These are phyloP conservation scores for Globisporangium spinosum DNA, from an alignment of 352 stramenopile species.

Conservation along the genomic window DNA sequence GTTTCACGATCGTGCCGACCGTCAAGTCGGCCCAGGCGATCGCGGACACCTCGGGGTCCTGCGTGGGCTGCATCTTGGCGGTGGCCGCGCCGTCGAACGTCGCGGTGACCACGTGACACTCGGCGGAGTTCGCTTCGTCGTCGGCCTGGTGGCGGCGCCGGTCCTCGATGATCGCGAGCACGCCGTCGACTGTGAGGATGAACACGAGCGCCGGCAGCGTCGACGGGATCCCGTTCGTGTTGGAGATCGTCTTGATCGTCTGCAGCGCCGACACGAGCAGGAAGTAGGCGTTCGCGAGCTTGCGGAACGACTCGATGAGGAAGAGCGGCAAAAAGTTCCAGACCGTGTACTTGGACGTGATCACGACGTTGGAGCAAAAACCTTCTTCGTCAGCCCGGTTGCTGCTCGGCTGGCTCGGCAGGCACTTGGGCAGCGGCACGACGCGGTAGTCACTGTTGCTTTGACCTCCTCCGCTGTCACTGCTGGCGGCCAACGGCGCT, in stretches of 20 bases:
- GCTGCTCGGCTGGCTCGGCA: constrained; percentile 3
- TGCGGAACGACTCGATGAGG: constrained; percentile 80
- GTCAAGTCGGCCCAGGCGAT: constrained; percentile 74
- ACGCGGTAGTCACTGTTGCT: constrained; percentile 6
- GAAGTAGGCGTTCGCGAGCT: constrained; percentile 93
- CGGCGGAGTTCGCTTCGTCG: constrained; percentile 76
- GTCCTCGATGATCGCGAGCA: constrained; percentile 88
- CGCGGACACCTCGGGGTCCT: constrained; percentile 39
- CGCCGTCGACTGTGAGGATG: constrained; percentile 82
- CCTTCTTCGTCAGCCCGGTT: constrained; percentile 1
- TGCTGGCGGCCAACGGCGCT: background rate
- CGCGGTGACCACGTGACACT: constrained; percentile 47
- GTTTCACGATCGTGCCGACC: constrained; percentile 79
- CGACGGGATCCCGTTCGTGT: constrained; percentile 75
- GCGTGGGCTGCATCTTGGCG: constrained; percentile 23
- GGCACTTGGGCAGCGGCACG: constrained; percentile 1
- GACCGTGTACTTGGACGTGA: constrained; percentile 90
- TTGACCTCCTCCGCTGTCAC: background rate
- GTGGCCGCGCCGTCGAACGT: constrained; percentile 40
- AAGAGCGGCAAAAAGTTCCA: constrained; percentile 90
- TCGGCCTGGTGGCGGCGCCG: constrained; percentile 69
- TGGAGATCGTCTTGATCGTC: constrained; percentile 74
- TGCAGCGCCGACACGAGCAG: constrained; percentile 87
- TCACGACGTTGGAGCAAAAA: constrained; percentile 85
- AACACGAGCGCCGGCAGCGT: constrained; percentile 84